Evolutionary conservation across 345 rosid genomes (phyloP).

Genomic region (Syzygium aromaticum): DNA sequence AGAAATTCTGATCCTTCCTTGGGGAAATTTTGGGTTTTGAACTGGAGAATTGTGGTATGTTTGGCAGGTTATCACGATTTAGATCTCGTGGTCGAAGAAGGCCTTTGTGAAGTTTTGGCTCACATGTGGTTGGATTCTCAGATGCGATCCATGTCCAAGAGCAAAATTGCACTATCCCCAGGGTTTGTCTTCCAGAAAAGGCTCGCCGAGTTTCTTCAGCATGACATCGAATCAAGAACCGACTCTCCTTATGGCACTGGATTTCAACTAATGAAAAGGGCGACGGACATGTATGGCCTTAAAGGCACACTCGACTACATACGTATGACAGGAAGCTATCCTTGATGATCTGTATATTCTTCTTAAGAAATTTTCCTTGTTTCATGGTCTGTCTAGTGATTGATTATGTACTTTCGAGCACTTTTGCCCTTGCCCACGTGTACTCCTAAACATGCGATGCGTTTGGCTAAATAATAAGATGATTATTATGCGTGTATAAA

Average conservation of each 20-base stretch:
- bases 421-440: too few relatives aligned
- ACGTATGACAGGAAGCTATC: not conserved
- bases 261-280: not conserved
- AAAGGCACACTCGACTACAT: not conserved
- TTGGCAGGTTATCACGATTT: not conserved
- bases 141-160: not conserved
- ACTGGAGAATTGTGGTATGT: not conserved
- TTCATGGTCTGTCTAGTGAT: not conserved
- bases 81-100: slow-evolving; percentile 1
- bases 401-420: not conserved
- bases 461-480: not conserved
- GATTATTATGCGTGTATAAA: too few relatives aligned
- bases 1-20: too few relatives aligned
- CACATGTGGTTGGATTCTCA: slow-evolving; percentile 2
- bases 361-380: not conserved
- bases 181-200: not conserved
- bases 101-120: slow-evolving; percentile 4
- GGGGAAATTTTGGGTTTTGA: not conserved
- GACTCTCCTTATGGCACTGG: not conserved
- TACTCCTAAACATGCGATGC: too few relatives aligned
- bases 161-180: not conserved
- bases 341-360: not conserved
- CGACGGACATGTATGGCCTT: not conserved
- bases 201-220: not conserved
- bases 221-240: not conserved